Evolutionary conservation across 352 stramenopile genomes (phyloP).

Genomic region (Thraustochytrium striatum): DNA sequence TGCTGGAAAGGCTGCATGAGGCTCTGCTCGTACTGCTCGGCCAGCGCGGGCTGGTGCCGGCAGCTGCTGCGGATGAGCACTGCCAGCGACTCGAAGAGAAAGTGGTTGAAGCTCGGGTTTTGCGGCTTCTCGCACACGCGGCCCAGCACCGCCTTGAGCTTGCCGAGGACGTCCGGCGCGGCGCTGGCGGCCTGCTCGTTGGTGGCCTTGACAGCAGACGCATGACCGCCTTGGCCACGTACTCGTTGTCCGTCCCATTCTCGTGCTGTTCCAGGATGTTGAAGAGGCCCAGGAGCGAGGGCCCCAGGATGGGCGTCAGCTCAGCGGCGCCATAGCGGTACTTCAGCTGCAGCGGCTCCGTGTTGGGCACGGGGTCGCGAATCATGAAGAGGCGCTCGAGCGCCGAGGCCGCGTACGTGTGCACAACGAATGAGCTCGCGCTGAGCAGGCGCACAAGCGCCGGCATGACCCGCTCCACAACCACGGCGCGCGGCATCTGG

Average conservation of each 20-base stretch:
- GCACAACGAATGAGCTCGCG: conserved; percentile 84
- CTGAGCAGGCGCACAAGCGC: conserved; percentile 79
- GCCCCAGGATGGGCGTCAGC: neutral
- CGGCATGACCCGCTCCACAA: conserved; percentile 77
- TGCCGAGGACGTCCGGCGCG: conserved; percentile 82
- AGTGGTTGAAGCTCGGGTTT: conserved; percentile 98
- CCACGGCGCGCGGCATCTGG: conserved; percentile 83
- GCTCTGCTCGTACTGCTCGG: conserved; percentile 83
- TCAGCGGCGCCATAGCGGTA: conserved; percentile 7
- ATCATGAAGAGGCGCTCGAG: conserved; percentile 93
- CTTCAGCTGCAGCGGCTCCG: neutral
- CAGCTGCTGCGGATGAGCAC: conserved; percentile 75
- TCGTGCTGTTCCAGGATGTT: conserved; percentile 81
- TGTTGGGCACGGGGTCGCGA: conserved; percentile 60
- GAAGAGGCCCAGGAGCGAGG: conserved; percentile 72
- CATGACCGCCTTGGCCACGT: conserved; percentile 98
- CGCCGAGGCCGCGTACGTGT: conserved; percentile 92
- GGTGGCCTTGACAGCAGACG: conserved; percentile 57
- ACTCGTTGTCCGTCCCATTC: conserved; percentile 94
- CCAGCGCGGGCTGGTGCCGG: conserved; percentile 61
- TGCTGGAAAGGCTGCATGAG: conserved; percentile 95
- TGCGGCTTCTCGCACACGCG: conserved; percentile 93
- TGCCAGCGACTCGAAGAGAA: conserved; percentile 97
- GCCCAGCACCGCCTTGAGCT: conserved; percentile 85
- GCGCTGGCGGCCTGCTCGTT: conserved; percentile 5